phyloP scores from a whole-genome alignment of 371 early-diverging fungal species.

The Mucor circinelloides region DNA sequence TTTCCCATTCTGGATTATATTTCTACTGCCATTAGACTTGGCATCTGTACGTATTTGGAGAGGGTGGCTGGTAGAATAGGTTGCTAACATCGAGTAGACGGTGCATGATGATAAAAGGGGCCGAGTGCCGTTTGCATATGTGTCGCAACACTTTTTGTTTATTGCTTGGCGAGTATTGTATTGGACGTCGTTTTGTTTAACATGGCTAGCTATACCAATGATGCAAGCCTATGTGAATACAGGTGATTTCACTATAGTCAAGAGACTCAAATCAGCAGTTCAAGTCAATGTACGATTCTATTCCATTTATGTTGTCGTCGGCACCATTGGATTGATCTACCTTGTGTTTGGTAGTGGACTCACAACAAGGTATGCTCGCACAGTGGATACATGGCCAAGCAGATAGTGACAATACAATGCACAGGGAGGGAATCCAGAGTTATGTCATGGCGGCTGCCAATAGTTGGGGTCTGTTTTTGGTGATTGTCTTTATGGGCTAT shows the following conservation, averaged over 20 bases:
- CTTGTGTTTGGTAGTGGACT: constrained; percentile 63
- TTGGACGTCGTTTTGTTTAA: constrained; percentile 90
- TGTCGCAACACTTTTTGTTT: constrained; percentile 66
- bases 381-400: too few species aligned
- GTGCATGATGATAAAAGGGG: constrained; percentile 67
- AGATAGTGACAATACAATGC: neutral
- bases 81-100: constrained; percentile 38
- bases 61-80: too few species aligned
- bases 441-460: constrained; percentile 93
- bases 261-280: constrained; percentile 68
- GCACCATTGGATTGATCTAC: constrained; percentile 73
- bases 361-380: constrained; percentile 32
- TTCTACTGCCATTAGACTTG: constrained; percentile 89
- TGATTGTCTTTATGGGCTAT: constrained; percentile 89
- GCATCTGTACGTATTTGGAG: constrained; percentile 70
- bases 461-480: constrained; percentile 89
- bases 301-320: constrained; percentile 49
- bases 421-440: constrained; percentile 69
- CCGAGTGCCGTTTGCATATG: constrained; percentile 77
- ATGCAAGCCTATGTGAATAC: constrained; percentile 84
- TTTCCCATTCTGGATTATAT: constrained; percentile 87
- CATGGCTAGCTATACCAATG: constrained; percentile 86
- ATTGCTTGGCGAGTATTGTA: constrained; percentile 88
- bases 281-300: constrained; percentile 84
- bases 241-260: constrained; percentile 76